Evolutionary conservation across 495 filamentous ascomycete species (phyloP).

Genomic region (Neurospora sp.): DNA sequence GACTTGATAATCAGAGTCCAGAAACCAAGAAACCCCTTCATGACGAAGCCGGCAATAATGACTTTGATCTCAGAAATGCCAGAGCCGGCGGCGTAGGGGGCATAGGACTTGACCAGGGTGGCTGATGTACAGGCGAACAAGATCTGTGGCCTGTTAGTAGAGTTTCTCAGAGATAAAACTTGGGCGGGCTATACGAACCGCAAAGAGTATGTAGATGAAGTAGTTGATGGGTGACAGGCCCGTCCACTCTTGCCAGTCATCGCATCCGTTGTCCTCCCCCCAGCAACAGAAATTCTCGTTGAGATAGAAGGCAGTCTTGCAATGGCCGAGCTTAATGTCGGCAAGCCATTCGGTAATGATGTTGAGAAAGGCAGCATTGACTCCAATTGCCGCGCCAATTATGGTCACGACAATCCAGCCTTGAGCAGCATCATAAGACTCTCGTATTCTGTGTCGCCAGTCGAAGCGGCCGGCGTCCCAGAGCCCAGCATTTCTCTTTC

Average conservation of each 20-base stretch:
- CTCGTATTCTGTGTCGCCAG: slow-evolving; percentile 73
- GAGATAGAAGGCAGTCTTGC: slow-evolving; percentile 89
- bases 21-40: slow-evolving; percentile 94
- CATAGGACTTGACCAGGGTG: slow-evolving; percentile 80
- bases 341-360: slow-evolving; percentile 96
- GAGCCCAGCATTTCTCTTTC: slow-evolving; percentile 63
- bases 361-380: slow-evolving; percentile 89
- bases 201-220: slow-evolving; percentile 77
- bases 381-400: slow-evolving; percentile 82
- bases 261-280: slow-evolving; percentile 85
- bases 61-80: slow-evolving; percentile 99
- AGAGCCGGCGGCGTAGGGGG: slow-evolving; percentile 92
- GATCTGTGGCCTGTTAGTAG: slow-evolving; percentile 38
- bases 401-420: slow-evolving; percentile 97
- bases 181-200: slow-evolving; percentile 41
- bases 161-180: neutral
- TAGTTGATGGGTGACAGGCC: slow-evolving; percentile 72
- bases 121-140: slow-evolving; percentile 77
- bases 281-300: slow-evolving; percentile 99
- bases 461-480: slow-evolving; percentile 63
- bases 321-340: slow-evolving; percentile 90
- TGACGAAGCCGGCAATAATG: slow-evolving; percentile 98
- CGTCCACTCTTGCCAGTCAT: slow-evolving; percentile 87
- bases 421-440: slow-evolving; percentile 92
- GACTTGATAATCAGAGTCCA: slow-evolving; percentile 95